Conservation (phyloP, 2,329 filamentous ascomycete species). For the Aspergillus sp. region DNA sequence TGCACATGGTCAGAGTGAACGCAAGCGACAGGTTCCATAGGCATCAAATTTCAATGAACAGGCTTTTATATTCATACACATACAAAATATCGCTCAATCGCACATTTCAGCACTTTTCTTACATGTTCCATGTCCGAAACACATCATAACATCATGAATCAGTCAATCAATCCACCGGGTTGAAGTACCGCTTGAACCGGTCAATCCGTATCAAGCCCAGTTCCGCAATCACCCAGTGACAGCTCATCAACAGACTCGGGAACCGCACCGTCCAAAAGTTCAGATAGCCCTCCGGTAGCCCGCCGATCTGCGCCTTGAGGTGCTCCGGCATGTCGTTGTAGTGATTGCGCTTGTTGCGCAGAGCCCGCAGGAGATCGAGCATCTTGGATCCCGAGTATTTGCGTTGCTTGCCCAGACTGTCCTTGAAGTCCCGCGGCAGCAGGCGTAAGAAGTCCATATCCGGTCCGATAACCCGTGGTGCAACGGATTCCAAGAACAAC, state of each 20-base stretch:
- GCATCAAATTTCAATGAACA: too few species aligned
- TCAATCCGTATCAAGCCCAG: slow-evolving; percentile 47
- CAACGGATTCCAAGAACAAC: slow-evolving; percentile 47
- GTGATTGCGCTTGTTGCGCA: slow-evolving; percentile 95
- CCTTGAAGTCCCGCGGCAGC: slow-evolving; percentile 74
- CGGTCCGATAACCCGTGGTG: slow-evolving; percentile 38
- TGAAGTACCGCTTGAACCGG: slow-evolving; percentile 38
- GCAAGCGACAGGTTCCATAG: too few species aligned
- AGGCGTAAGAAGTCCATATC: slow-evolving; percentile 68
- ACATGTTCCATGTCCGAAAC: background rate
- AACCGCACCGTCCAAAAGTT: slow-evolving; percentile 76
- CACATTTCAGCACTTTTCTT: too few species aligned
- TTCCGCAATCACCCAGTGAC: slow-evolving; percentile 65
- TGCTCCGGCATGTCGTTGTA: slow-evolving; percentile 90
- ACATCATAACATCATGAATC: background rate
- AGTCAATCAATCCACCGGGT: slow-evolving; percentile 9
- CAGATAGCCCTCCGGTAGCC: slow-evolving; percentile 71
- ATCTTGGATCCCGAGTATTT: slow-evolving; percentile 83
- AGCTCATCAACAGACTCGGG: slow-evolving; percentile 67
- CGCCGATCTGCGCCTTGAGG: slow-evolving; percentile 64
- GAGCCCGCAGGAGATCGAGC: slow-evolving; percentile 75
- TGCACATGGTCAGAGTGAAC: too few species aligned
- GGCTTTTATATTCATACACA: too few species aligned
- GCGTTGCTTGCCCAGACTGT: slow-evolving; percentile 83
- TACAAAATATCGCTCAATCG: too few species aligned